Evolutionary conservation across 768 basidiomycete species (phyloP).

Genomic region (Boletus tylopilopsis): DNA sequence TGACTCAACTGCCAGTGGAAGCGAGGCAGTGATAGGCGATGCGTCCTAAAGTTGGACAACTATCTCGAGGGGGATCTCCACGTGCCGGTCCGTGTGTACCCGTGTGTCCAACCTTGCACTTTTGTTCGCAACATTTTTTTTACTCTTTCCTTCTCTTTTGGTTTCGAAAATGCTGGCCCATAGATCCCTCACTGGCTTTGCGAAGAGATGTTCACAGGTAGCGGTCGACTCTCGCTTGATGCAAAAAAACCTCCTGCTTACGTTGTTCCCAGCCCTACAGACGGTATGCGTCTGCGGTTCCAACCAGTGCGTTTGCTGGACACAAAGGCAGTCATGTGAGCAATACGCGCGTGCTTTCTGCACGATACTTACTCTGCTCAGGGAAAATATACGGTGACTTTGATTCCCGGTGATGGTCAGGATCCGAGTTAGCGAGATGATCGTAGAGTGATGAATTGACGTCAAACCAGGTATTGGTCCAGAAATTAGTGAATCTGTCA

Average conservation of each 20-base stretch:
- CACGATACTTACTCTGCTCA: slow-evolving; percentile 30
- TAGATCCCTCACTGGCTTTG: slow-evolving; percentile 52
- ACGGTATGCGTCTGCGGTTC: slow-evolving; percentile 63
- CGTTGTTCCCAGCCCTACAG: slow-evolving; percentile 44
- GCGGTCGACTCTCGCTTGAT: slow-evolving; percentile 11
- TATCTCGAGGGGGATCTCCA: slow-evolving; percentile 5
- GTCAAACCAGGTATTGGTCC: slow-evolving; percentile 83
- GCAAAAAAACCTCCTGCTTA: slow-evolving; percentile 8
- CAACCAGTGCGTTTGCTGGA: slow-evolving; percentile 88
- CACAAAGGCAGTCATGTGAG: slow-evolving; percentile 85
- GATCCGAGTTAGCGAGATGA: slow-evolving; percentile 3
- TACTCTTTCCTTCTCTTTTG: slow-evolving; percentile 15
- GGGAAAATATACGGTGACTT: slow-evolving; percentile 96
- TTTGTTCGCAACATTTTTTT: slow-evolving; percentile 18
- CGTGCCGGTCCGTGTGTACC: slow-evolving; percentile 26
- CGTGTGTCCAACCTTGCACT: slow-evolving; percentile 9
- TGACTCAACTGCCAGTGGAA: no score
- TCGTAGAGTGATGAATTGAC: slow-evolving; percentile 11
- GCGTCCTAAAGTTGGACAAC: slow-evolving; percentile 8
- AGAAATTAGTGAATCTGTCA: slow-evolving; percentile 95
- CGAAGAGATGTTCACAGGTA: slow-evolving; percentile 51
- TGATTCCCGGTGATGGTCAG: slow-evolving; percentile 94
- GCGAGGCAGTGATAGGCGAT: neutral
- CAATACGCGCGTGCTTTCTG: slow-evolving; percentile 5
- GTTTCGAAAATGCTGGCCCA: slow-evolving; percentile 52